Evolutionary conservation across 768 basidiomycete genomes (phyloP), one percentile per base, ranked within the genome.

Genomic region (Trametes coccinea): DNA sequence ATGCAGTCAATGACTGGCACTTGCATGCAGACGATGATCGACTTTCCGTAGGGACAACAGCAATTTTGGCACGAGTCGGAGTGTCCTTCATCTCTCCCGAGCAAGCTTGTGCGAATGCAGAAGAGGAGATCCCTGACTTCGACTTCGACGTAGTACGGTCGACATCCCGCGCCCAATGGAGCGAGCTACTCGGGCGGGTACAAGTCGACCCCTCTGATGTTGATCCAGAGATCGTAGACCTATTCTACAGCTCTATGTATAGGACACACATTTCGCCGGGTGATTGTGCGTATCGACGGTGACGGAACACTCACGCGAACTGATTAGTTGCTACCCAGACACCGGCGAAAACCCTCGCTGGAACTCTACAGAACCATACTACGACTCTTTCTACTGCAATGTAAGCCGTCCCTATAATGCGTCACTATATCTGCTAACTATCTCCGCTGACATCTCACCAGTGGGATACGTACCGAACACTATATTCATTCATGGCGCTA

Each of bases 391-490:
- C 53, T 87, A 88, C 62, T 88, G 86, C 73, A 87, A 88, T 59
- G 86, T 85, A 61, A n/a, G 81, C 66, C 9, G 9, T 22, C 37
- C 22, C 16, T 9, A 11, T 37, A 37, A 6, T 37, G 34, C 2
- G 11, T 16, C 22, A 22, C 22, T 22, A 22, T 30, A 50, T 62
- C 2, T 22, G 4, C 45, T 29, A 16, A 27, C 22, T 22, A 22
- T 22, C 22, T 5, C 9, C 3, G 43, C 9, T 33, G 9, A 31
- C 14, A 1, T 3, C 47, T 62, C 34, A 52, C 2, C 56, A 86
- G 84, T 86, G 85, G 86, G 86, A 88, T 62, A 87, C 85, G 1
- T 87, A 82, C 67, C 78, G 86, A 14, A 85, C 84, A 0, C 72
- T 88, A 9, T 88, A 80, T 66, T 82, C 86, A 0, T 74, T 87